These are phyloP conservation scores for Vitis rotundifolia DNA, from an alignment of 164 flowering plant species.

Conservation along the genomic window DNA sequence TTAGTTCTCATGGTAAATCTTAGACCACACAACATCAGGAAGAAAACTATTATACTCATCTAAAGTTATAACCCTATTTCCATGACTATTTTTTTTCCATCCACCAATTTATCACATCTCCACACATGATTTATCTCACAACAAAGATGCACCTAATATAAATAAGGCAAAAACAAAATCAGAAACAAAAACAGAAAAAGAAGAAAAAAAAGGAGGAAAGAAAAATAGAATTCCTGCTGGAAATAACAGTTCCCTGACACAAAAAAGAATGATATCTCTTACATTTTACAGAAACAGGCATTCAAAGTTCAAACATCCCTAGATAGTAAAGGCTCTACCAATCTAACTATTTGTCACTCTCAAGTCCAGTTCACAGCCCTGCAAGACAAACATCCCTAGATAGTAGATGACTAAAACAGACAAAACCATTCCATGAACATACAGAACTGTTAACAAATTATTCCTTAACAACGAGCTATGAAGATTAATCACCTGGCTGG, in stretches of 20 bases:
- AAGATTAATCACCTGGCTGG: conserved; percentile 60
- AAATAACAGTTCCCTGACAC: neutral
- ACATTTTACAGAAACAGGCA: neutral
- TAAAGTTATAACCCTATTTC: too few relatives aligned
- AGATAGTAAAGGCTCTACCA: neutral
- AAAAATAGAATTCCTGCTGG: neutral
- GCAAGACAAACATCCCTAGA: too few relatives aligned
- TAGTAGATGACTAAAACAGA: neutral
- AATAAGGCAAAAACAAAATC: too few relatives aligned
- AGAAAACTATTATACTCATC: too few relatives aligned
- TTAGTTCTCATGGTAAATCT: too few relatives aligned
- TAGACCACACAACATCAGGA: too few relatives aligned
- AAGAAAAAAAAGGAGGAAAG: too few relatives aligned
- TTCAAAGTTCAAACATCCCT: neutral
- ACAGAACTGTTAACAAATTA: neutral
- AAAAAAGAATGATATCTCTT: neutral
- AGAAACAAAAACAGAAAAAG: too few relatives aligned
- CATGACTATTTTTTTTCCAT: too few relatives aligned
- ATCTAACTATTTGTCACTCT: neutral
- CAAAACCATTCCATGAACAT: neutral
- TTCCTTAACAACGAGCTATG: neutral
- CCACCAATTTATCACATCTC: too few relatives aligned
- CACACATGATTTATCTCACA: too few relatives aligned
- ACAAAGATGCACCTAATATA: too few relatives aligned
- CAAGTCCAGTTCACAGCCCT: neutral